These are phyloP conservation scores for Geotrichum phurueaensis DNA, from an alignment of 1,139 yeast species.

Conservation along the genomic window DNA sequence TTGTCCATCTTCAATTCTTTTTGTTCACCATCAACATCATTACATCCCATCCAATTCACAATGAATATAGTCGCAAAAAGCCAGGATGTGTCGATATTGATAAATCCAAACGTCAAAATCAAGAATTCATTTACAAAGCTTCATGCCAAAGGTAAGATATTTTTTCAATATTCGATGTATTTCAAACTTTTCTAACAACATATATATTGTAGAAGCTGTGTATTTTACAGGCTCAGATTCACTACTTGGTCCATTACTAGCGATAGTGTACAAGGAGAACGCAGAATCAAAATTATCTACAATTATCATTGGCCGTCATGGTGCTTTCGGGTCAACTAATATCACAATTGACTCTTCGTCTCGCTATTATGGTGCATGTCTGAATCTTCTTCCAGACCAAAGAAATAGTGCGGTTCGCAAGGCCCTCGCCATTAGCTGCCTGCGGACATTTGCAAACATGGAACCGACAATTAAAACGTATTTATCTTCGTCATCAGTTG, in stretches of 20 bases:
- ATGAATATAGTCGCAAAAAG: neutral
- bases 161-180: neutral
- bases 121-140: slow-evolving; percentile 7
- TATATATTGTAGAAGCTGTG: slow-evolving; percentile 31
- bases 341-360: slow-evolving; percentile 58
- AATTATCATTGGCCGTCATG: slow-evolving; percentile 62
- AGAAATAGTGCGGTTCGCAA: slow-evolving; percentile 57
- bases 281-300: slow-evolving; percentile 41
- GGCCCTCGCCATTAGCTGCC: slow-evolving; percentile 67
- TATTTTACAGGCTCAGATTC: slow-evolving; percentile 36
- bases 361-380: slow-evolving; percentile 72
- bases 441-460: slow-evolving; percentile 62
- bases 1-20: neutral
- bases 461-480: slow-evolving; percentile 28
- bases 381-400: slow-evolving; percentile 51
- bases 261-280: slow-evolving; percentile 29
- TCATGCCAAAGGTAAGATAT: slow-evolving; percentile 13
- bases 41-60: neutral
- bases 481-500: slow-evolving; percentile 11
- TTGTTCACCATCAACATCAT: neutral
- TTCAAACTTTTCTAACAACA: neutral
- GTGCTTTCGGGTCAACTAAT: slow-evolving; percentile 56
- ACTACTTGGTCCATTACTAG: slow-evolving; percentile 34
- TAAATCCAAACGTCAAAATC: slow-evolving; percentile 4
- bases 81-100: slow-evolving; percentile 3